Percentiles rank a stretch among this genome's conserved stretches.
Evolutionary conservation across 192 early-diverging fungal genomes (phyloP).

Genomic region (Coemansia sp.): DNA sequence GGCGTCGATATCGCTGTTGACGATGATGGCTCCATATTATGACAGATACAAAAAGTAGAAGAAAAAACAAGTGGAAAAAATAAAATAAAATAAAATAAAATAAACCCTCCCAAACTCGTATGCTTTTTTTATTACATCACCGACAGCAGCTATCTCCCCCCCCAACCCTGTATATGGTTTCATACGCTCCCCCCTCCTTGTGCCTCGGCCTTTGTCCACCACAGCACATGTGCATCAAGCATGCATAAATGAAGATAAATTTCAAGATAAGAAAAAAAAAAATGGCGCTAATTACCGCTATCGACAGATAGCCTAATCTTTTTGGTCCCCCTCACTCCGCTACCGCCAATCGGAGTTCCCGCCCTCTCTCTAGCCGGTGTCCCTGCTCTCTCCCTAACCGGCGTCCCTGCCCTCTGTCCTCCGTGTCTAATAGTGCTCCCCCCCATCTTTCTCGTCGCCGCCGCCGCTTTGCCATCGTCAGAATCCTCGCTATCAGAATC

Average conservation of each 20-base stretch:
- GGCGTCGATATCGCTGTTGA: background rate
- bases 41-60: background rate
- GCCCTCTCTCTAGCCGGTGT: constrained; percentile 28
- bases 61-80: background rate
- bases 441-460: background rate
- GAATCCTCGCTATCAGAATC: constrained; percentile 49
- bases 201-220: background rate
- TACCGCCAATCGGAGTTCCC: constrained; percentile 23
- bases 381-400: constrained; percentile 18
- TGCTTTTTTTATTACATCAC: no score
- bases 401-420: no score
- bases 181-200: background rate
- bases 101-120: background rate
- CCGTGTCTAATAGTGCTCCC: constrained; percentile 48
- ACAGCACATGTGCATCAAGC: background rate
- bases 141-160: background rate
- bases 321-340: constrained; percentile 17
- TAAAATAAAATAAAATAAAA: background rate
- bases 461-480: constrained; percentile 7
- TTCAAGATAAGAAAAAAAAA: background rate
- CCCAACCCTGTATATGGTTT: background rate
- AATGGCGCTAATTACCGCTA: background rate
- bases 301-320: constrained; percentile 48
- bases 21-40: background rate
- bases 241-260: constrained; percentile 5